phyloP scores from a whole-genome alignment of 805 yeast genomes.

The Zygotorulaspora florentina region DNA sequence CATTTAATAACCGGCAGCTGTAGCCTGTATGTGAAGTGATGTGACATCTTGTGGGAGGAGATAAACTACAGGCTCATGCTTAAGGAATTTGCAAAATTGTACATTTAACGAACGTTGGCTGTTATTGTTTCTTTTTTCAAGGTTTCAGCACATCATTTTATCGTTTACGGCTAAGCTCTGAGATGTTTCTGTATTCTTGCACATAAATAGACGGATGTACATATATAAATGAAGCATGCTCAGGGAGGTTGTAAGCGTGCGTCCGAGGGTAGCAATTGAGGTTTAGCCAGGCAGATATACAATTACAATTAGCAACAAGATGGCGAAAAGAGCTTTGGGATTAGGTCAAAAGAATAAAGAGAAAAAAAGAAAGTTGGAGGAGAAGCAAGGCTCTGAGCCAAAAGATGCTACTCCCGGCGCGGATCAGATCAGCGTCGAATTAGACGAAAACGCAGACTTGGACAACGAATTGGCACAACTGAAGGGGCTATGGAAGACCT shows the following conservation, averaged over 20 bases:
- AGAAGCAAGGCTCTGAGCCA: conserved; percentile 11
- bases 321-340: conserved; percentile 67
- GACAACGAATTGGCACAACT: conserved; percentile 79
- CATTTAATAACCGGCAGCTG: not conserved
- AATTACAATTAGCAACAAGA: conserved; percentile 17
- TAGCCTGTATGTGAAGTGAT: too few species aligned
- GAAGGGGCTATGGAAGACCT: conserved; percentile 66
- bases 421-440: conserved; percentile 56
- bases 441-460: conserved; percentile 65
- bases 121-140: not conserved
- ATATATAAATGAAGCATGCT: not conserved
- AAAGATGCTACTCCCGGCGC: conserved; percentile 30
- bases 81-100: not conserved
- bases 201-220: not conserved
- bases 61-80: not conserved
- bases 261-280: too few species aligned
- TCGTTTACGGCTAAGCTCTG: not conserved
- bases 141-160: not conserved
- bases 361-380: conserved; percentile 29
- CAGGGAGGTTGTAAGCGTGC: not conserved
- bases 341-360: conserved; percentile 52
- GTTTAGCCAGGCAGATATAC: too few species aligned
- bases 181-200: not conserved
- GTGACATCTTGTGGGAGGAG: not conserved
- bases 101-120: not conserved